Evolutionary conservation across 2,329 filamentous ascomycete species (phyloP).

Genomic region (Aspergillus puulaauensis): DNA sequence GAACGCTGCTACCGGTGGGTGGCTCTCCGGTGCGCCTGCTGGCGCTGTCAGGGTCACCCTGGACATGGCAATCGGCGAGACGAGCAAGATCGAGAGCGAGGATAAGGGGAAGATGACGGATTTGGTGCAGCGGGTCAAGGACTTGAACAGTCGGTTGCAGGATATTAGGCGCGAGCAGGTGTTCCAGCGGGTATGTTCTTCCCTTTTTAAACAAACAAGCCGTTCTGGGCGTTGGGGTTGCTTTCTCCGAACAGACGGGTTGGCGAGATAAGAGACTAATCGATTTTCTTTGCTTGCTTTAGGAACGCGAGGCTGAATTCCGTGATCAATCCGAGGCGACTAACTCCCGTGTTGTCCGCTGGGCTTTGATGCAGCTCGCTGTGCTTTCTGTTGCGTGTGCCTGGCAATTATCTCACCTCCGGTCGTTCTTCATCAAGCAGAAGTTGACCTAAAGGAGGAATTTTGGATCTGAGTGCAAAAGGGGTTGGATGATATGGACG

Average conservation of each 20-base stretch:
- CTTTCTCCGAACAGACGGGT: neutral
- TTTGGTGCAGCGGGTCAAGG: constrained; percentile 82
- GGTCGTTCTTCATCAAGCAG: constrained; percentile 99
- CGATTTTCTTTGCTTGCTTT: neutral
- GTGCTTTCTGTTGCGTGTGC: constrained; percentile 85
- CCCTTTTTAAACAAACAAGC: neutral
- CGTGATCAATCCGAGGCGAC: constrained; percentile 94
- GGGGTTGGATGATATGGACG: neutral
- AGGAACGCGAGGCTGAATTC: constrained; percentile 98
- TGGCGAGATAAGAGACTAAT: neutral
- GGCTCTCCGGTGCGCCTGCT: constrained; percentile 67
- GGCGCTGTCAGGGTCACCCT: constrained; percentile 81
- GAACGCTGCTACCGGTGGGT: constrained; percentile 65
- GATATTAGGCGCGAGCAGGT: constrained; percentile 94
- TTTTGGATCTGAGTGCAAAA: neutral
- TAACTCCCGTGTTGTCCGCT: constrained; percentile 86
- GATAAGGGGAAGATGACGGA: constrained; percentile 93
- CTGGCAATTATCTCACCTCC: constrained; percentile 94
- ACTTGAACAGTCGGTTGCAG: constrained; percentile 80
- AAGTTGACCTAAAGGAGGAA: constrained; percentile 75
- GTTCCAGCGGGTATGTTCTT: constrained; percentile 74
- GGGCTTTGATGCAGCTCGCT: constrained; percentile 86
- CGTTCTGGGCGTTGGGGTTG: neutral
- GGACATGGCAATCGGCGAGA: constrained; percentile 92
- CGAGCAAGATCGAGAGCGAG: constrained; percentile 85